Conservation (phyloP, 2,329 filamentous ascomycete species). For the Mariannaea sp. region DNA sequence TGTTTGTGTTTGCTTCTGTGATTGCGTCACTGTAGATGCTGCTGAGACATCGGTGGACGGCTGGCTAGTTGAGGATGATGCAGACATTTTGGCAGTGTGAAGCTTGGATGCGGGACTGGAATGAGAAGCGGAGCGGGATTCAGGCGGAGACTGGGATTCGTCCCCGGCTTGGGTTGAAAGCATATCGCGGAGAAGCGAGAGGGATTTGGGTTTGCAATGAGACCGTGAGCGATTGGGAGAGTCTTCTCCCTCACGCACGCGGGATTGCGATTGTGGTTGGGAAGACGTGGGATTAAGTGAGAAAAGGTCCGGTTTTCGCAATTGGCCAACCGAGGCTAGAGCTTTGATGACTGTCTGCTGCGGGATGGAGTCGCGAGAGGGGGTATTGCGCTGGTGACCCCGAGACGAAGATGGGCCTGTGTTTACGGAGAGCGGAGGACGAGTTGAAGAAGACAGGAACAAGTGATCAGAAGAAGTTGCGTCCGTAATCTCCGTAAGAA, state of each 20-base stretch:
- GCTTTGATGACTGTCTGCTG: conserved; percentile 85
- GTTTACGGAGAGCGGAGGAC: conserved; percentile 13
- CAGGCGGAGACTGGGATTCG: conserved; percentile 41
- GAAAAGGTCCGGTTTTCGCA: conserved; percentile 65
- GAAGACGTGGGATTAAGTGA: conserved; percentile 52
- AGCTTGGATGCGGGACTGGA: conserved; percentile 1
- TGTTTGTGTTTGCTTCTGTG: not conserved
- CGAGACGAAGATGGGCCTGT: conserved; percentile 13
- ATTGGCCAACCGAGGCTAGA: conserved; percentile 68
- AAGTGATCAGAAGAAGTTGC: not conserved
- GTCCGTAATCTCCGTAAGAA: conserved; percentile 11
- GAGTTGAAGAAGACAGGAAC: conserved; percentile 15
- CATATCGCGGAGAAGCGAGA: conserved; percentile 51
- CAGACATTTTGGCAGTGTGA: not conserved
- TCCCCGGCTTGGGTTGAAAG: conserved; percentile 51
- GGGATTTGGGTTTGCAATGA: conserved; percentile 19
- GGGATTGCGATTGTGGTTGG: not conserved
- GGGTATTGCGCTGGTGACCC: conserved; percentile 53
- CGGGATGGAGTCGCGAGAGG: conserved; percentile 68
- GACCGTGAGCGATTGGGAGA: conserved; percentile 14
- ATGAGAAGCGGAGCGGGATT: conserved; percentile 19
- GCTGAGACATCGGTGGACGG: conserved; percentile 4
- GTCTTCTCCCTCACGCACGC: not conserved
- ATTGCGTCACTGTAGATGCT: not conserved
- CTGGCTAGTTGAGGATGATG: not conserved